A percentile compares a stretch with the other conserved stretches of the same genome.
These are phyloP conservation scores for Carallia brachiata DNA, from an alignment of 345 rosid genomes.

Conservation along the genomic window DNA sequence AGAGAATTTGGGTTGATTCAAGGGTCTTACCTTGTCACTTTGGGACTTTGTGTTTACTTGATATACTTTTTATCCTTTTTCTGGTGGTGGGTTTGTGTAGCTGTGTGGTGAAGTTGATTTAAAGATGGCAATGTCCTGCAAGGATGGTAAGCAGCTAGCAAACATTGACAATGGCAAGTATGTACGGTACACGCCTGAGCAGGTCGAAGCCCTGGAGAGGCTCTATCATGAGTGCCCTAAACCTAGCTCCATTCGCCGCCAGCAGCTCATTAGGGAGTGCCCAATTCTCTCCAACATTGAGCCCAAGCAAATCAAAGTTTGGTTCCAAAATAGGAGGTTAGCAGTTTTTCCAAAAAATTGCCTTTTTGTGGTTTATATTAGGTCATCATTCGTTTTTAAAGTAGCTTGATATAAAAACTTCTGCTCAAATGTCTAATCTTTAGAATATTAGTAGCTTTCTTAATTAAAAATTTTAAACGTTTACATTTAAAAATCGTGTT, in stretches of 20 bases:
- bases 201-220: slow-evolving; percentile 99
- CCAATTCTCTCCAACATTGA: slow-evolving; percentile 98
- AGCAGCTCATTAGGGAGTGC: slow-evolving; percentile 96
- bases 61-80: neutral
- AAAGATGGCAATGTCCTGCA: slow-evolving; percentile 89
- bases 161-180: slow-evolving; percentile 93
- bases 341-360: neutral
- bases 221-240: slow-evolving; percentile 98
- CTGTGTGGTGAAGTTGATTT: slow-evolving; percentile 11
- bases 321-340: slow-evolving; percentile 99
- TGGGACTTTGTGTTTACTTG: neutral
- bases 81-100: neutral
- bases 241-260: slow-evolving; percentile 98
- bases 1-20: neutral
- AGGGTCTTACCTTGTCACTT: neutral
- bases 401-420: neutral
- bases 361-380: neutral
- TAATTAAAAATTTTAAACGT: no score
- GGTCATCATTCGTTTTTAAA: neutral
- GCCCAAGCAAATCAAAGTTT: slow-evolving; percentile 98
- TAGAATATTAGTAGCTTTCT: no score
- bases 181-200: slow-evolving; percentile 98
- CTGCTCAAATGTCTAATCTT: no score
- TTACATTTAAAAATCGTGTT: neutral
- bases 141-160: slow-evolving; percentile 70